These are phyloP conservation scores for Auxenochlorella pyrenoidosa DNA, from an alignment of 139 green algal species.

Conservation along the genomic window DNA sequence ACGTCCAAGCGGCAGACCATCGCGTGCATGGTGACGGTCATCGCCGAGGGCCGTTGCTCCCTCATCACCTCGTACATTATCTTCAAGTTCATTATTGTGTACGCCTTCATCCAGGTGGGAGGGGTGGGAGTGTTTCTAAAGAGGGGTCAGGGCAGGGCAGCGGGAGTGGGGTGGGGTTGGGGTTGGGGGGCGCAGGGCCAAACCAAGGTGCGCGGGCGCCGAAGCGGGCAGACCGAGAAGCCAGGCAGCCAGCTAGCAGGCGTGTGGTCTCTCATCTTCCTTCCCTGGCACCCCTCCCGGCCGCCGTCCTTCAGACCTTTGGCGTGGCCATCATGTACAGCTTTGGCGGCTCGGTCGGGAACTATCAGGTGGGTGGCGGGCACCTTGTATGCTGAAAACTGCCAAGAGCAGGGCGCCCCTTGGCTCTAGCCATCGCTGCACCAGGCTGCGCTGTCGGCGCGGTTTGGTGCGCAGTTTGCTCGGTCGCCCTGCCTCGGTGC, in stretches of 20 bases:
- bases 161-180: no score
- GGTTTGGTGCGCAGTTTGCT: not conserved
- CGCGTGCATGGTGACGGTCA: slow-evolving; percentile 71
- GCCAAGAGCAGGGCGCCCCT: not conserved
- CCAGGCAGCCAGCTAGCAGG: no score
- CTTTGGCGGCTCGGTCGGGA: slow-evolving; percentile 67
- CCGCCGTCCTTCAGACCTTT: slow-evolving; percentile 55
- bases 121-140: not conserved
- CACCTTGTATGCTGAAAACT: not conserved
- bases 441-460: not conserved
- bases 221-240: no score
- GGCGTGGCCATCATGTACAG: slow-evolving; percentile 75
- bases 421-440: not conserved
- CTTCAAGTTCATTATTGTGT: slow-evolving; percentile 83
- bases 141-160: no score
- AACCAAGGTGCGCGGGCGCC: no score
- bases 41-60: slow-evolving; percentile 72
- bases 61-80: slow-evolving; percentile 75
- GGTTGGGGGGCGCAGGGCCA: no score
- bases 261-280: not conserved
- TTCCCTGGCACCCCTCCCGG: not conserved
- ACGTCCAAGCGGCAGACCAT: slow-evolving; percentile 83
- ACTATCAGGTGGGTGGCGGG: slow-evolving; percentile 56
- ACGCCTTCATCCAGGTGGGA: slow-evolving; percentile 66
- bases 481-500: not conserved